Conservation (phyloP, 177 flowering plant genomes). For the Vitis hybrid region DNA sequence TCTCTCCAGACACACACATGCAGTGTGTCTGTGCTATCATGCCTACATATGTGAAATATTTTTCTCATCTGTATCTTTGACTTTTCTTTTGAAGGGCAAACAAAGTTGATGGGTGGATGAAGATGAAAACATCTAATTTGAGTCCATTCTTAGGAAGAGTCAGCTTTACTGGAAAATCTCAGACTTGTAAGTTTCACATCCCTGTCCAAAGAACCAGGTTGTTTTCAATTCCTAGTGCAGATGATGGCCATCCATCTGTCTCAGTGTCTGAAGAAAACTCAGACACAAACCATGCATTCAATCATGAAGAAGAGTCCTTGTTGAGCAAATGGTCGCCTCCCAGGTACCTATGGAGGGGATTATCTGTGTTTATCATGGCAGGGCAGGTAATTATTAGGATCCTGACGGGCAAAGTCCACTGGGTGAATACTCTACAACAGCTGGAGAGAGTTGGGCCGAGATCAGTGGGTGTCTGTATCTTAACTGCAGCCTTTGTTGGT, state of each 20-base stretch:
- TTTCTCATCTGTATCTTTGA: too few species aligned
- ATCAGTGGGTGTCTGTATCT: conserved; percentile 84
- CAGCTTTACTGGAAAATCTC: conserved; percentile 9
- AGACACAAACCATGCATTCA: conserved; percentile 29
- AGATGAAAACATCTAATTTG: neutral
- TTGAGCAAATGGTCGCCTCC: conserved; percentile 82
- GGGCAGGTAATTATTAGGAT: conserved; percentile 74
- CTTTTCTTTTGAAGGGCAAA: too few species aligned
- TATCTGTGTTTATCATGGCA: conserved; percentile 64
- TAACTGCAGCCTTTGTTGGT: conserved; percentile 87
- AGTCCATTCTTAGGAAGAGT: conserved; percentile 12
- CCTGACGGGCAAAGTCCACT: conserved; percentile 71
- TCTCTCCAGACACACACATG: too few species aligned
- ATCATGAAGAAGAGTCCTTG: conserved; percentile 24
- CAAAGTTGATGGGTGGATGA: conserved; percentile 6
- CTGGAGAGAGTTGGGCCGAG: conserved; percentile 86
- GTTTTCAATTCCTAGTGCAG: conserved; percentile 31
- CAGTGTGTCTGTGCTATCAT: neutral
- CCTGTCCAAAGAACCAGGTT: conserved; percentile 13
- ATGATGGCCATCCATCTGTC: conserved; percentile 42
- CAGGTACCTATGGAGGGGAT: conserved; percentile 74
- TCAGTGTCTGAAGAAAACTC: conserved; percentile 32
- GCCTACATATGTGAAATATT: too few species aligned
- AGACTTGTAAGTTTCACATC: conserved; percentile 10
- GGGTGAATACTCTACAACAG: conserved; percentile 85